These are phyloP conservation scores for Artemisia tridentata DNA, from an alignment of 129 eudicot species.

Conservation along the genomic window DNA sequence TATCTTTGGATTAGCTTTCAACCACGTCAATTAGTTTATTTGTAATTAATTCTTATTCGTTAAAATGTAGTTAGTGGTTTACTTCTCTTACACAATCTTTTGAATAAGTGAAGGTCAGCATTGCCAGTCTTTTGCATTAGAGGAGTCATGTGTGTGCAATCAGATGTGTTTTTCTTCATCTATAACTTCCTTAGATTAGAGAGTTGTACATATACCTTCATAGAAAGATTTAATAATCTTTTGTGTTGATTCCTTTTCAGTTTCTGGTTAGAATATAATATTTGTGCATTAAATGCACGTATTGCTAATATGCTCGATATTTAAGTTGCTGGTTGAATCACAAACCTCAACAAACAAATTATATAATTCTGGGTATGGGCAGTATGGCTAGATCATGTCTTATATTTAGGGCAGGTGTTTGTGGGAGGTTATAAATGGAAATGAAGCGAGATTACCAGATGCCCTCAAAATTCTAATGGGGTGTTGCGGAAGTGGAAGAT, in stretches of 20 bases:
- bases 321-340: not conserved
- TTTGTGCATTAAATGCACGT: not conserved
- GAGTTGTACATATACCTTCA: not conserved
- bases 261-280: not conserved
- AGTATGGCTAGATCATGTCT: not conserved
- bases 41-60: no score
- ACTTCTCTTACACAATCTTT: not conserved
- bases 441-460: not conserved
- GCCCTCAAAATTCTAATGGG: not conserved
- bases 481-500: not conserved
- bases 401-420: not conserved
- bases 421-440: not conserved
- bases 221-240: not conserved
- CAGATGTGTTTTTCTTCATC: not conserved
- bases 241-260: not conserved
- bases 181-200: not conserved
- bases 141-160: not conserved
- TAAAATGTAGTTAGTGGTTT: slow-evolving; percentile 4
- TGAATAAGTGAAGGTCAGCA: not conserved
- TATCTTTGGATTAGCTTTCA: not conserved
- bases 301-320: not conserved
- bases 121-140: not conserved
- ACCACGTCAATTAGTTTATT: not conserved
- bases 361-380: not conserved
- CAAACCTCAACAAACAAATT: not conserved